Conservation (phyloP, 2,329 filamentous ascomycete genomes). For the Leptosphaerulina australis region DNA sequence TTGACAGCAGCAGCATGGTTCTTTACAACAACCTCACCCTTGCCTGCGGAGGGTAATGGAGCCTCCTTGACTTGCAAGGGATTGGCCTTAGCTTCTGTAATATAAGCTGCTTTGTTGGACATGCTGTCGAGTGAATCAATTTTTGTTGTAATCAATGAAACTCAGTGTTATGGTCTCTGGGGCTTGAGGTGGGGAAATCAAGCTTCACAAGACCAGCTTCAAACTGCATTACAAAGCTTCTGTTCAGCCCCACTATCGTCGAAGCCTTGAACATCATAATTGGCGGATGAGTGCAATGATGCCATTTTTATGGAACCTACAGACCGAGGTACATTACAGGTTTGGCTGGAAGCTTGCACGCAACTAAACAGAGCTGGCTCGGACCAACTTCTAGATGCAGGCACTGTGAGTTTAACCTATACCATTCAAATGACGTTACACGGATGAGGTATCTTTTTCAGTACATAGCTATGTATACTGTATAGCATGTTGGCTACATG, state of each 20-base stretch:
- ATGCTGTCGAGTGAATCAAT: conserved; percentile 15
- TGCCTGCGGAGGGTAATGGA: conserved; percentile 34
- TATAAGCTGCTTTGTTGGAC: conserved; percentile 45
- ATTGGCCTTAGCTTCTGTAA: conserved; percentile 37
- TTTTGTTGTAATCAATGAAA: neutral
- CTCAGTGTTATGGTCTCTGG: neutral
- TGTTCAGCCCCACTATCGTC: neutral
- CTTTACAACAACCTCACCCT: conserved; percentile 44
- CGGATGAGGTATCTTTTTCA: no score
- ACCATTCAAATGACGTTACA: no score
- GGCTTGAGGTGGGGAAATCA: neutral
- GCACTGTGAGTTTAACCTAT: no score
- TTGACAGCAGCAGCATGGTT: conserved; percentile 45
- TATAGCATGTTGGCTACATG: no score
- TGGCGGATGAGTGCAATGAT: neutral
- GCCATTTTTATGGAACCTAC: neutral
- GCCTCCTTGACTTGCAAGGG: conserved; percentile 41
- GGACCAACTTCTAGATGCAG: no score
- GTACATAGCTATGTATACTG: no score
- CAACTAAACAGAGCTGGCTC: neutral
- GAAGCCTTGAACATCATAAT: no score
- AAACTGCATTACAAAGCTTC: neutral
- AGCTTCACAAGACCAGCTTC: neutral
- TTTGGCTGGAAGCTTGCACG: neutral
- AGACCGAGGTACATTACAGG: conserved; percentile 5